Base-by-base conservation (phyloP, 169 alveolate species). In the Eimeria praecox region DNA sequence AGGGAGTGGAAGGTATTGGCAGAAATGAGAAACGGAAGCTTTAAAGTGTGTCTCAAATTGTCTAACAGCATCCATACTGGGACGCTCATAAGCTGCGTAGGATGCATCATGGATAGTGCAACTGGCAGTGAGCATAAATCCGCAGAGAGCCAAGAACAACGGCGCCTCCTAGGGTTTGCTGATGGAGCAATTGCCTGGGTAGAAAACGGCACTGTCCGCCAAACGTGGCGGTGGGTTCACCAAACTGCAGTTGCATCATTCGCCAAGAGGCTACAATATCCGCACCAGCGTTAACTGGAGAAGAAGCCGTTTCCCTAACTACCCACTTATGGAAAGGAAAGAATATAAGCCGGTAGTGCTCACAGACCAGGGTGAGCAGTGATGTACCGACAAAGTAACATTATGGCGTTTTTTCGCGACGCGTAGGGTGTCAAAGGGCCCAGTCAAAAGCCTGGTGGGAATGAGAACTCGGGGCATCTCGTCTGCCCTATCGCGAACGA, bases 61-160 rank as follows among this genome's bases (percentile, higher is more conserved):
- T 35, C 35, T 16, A 44, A 30, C 1, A 62, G 82, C 35, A n/a
- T 40, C 66, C 49, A 38, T 40, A 46, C 73, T n/a, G 82, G 73
- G 64, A 16, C 38, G 42, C 59, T 83, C 64, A 59, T 87, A 33
- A 87, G 93, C 93, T 87, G 93, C 93, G 8, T 87, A 59, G 93
- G 93, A 4, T 46, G 18, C 40, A 40, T 42, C 27, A 3, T 22
- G 82, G 93, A 87, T 10, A 8, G 49, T 9, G 64, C 56, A 27
- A 16, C 64, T 20, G 62, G 66, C 38, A 38, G 59, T 40, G 82
- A 38, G 38, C 49, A 59, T 20, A 30, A 54, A 27, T 46, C 10
- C n/a, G 93, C 59, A 40, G 66, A 87, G 82, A 52, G 6, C 33
- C 73, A 22, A 24, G 54, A 87, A 27, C 54, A 56, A 10, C 62